Percentiles rank a stretch among this genome's conserved stretches.
These are phyloP conservation scores for Telopea speciosissima DNA, from an alignment of 177 flowering plant genomes.

Conservation along the genomic window DNA sequence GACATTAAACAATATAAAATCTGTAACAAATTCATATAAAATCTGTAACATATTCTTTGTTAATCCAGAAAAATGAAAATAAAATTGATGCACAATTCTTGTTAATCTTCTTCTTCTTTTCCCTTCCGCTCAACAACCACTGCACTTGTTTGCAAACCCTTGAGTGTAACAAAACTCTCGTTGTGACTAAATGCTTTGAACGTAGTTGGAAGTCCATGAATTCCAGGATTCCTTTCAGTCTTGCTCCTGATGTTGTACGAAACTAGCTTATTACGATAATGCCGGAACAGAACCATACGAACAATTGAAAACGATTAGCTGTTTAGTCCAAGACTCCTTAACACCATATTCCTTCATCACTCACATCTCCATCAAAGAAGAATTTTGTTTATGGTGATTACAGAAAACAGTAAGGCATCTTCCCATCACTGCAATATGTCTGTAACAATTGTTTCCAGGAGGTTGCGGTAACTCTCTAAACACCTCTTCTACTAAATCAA, in stretches of 20 bases:
- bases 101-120: no score
- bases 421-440: not conserved
- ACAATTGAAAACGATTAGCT: not conserved
- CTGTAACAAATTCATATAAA: no score
- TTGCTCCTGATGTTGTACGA: not conserved
- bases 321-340: slow-evolving; percentile 14
- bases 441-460: not conserved
- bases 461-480: slow-evolving; percentile 6
- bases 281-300: not conserved
- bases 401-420: slow-evolving; percentile 6
- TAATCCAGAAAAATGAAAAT: no score
- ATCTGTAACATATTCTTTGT: no score
- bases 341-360: slow-evolving; percentile 17
- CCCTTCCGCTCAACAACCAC: no score
- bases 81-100: no score
- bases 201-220: not conserved
- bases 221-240: not conserved
- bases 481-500: slow-evolving; percentile 7
- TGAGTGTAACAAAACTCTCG: not conserved
- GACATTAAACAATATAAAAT: no score
- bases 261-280: not conserved
- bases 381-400: not conserved
- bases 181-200: not conserved
- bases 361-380: slow-evolving; percentile 10
- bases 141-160: no score